Evolutionary conservation across 1,284 basidiomycete species (phyloP), one percentile per base, ranked within the genome.

Genomic region (Pyrrhoderma lamaoense): DNA sequence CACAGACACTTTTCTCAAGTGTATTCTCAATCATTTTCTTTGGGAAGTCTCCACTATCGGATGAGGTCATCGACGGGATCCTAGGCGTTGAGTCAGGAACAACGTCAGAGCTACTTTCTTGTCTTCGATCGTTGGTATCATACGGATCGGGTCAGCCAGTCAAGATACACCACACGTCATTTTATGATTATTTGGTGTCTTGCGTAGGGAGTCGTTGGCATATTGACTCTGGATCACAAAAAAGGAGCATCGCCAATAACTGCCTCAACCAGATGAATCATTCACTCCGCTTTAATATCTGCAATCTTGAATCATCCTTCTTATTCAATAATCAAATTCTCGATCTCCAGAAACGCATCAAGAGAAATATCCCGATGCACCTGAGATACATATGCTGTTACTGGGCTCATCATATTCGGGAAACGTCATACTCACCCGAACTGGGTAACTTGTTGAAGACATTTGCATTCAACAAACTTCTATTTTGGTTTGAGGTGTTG

Each of bases 401-500:
- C 38, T 52, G 50, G 50, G 9, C 23, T 2, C 23, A 18, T 9
- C 50, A 52, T 40, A 14, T 47, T 8, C 19, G 19, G n/a, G 50
- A 52, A 8, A 8, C 40, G 14, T 13, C 19, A 16, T 8, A 37
- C 21, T 43, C 42, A 3, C 18, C n/a, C 19, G 21, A 37, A 8
- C n/a, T 51, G 25, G 1, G 27, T 11, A 13, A 52, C 3, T 14
- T 37, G 19, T 14, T 51, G n/a, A 49, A 31, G 5, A 23, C 50
- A 4, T 62, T 60, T 46, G 16, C 62, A 8, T 37, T 55, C 16
- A 25, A 23, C 3, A 42, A 57, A 14, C 52, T 62, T 5, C 54
- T 64, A 1, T 61, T 50, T 50, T 66, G 64, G 64, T 42, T 66
- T 23, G 64, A 66, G 51, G 62, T 60, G 1, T 47, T 65, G 3